phyloP scores from a whole-genome alignment of 2,329 filamentous ascomycete species.

The Diaporthe velutina region DNA sequence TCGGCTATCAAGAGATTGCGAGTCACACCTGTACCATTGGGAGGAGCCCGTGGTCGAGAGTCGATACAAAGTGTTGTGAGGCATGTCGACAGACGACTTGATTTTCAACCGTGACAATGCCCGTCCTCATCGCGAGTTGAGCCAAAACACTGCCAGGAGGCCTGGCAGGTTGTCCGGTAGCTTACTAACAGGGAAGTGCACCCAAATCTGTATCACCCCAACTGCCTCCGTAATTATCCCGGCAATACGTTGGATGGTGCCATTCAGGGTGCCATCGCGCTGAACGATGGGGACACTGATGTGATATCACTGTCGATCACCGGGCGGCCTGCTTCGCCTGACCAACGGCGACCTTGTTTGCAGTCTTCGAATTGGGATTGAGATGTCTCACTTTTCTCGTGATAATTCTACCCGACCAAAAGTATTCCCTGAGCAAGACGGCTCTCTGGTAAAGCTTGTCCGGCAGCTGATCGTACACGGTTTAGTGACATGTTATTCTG shows the following conservation, averaged over 20 bases:
- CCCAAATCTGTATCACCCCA: background rate
- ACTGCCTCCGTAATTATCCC: constrained; percentile 17
- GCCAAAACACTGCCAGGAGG: too few species aligned
- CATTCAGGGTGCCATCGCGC: constrained; percentile 29
- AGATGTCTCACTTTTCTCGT: background rate
- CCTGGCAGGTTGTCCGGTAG: background rate
- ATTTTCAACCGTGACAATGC: background rate
- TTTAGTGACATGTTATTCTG: background rate
- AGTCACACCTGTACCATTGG: background rate
- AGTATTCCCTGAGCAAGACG: background rate
- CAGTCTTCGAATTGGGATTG: background rate
- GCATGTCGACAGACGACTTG: background rate
- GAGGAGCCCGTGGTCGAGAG: background rate
- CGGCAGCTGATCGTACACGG: background rate
- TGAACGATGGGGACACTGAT: constrained; percentile 16
- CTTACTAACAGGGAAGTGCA: background rate
- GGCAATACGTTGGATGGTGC: constrained; percentile 28
- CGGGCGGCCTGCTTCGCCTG: background rate
- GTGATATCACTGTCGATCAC: constrained; percentile 33
- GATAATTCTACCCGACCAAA: background rate
- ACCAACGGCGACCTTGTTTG: constrained; percentile 4
- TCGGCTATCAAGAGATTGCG: background rate
- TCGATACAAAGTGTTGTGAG: too few species aligned
- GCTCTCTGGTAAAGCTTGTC: background rate
- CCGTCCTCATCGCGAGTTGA: too few species aligned